Base-by-base conservation (phyloP, 192 early-diverging fungal genomes). In the Backusella liffmaniae region DNA sequence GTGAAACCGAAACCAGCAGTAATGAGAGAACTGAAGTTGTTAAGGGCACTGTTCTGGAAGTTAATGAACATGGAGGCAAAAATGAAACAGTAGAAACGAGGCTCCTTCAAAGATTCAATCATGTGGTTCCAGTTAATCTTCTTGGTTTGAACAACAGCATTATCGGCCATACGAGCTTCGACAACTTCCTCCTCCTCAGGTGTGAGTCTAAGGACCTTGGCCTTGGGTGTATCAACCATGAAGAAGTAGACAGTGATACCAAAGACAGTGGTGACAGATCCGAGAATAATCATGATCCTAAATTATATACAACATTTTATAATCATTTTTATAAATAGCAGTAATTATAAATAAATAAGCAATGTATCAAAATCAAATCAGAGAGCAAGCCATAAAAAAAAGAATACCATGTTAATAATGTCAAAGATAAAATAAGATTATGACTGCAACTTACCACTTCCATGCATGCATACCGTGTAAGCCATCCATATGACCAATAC, bases 241-340 rank as follows among this genome's bases (percentile, higher is more conserved):
- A 79, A 70, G 66, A 79, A 79, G 35, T 75, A 74, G 15, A 56
- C 46, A 30, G 71, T n/a, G 13, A 79, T 10, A 35, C 78, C 78
- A 30, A 79, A 37, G 39, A 71, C 29, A 23, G 68, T 23, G 4
- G 78, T 79, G 35, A 75, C 9, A 0, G 49, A 21, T 18, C 78
- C 78, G n/a, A 79, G 62, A 34, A 79, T 79, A 39, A 79, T 67
- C 67, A 79, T 71, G 30, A 76, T 73, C 76, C 76, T 77, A 34
- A 44, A 16, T 44, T 44, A 44, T 44, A 16, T 16, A 44, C 4
- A 68, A 23, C 29, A 15, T 29, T 46, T 13, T 72, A 23, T 26
- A 72, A 32, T 46, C 26, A 70, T 70, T 23, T 21, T 41, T 41
- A 70, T 21, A 70, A 41, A 70, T 37, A 39, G 0, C 10, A 39